Evolutionary conservation across 371 early-diverging fungal genomes (phyloP).

Genomic region (Nosema bombycis): DNA sequence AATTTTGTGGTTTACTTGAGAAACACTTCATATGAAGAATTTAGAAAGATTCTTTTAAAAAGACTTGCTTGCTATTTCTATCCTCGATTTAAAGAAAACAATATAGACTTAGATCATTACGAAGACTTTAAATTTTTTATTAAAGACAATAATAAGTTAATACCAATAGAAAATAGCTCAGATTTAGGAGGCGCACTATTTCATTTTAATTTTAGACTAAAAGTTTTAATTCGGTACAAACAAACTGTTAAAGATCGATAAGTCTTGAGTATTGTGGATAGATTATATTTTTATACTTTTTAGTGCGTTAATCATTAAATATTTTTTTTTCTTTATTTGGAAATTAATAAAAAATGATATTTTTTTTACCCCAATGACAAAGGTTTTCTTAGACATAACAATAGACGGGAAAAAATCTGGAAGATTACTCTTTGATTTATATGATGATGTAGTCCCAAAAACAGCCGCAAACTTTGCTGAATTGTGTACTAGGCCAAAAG

Average conservation of each 20-base stretch:
- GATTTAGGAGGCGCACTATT: slow-evolving; percentile 33
- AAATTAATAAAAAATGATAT: background rate
- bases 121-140: slow-evolving; percentile 40
- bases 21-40: slow-evolving; percentile 20
- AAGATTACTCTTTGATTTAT: background rate
- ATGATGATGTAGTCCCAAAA: slow-evolving; percentile 15
- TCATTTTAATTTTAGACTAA: slow-evolving; percentile 34
- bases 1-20: slow-evolving; percentile 26
- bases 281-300: background rate
- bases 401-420: background rate
- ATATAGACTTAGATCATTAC: slow-evolving; percentile 32
- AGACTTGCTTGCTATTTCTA: slow-evolving; percentile 36
- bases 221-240: slow-evolving; percentile 23
- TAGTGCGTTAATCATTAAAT: too few relatives aligned
- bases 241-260: background rate
- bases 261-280: background rate
- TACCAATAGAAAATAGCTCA: slow-evolving; percentile 36
- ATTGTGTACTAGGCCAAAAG: background rate
- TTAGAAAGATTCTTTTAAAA: slow-evolving; percentile 26
- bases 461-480: slow-evolving; percentile 12
- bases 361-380: slow-evolving; percentile 11
- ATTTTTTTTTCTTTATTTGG: too few relatives aligned
- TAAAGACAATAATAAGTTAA: slow-evolving; percentile 14
- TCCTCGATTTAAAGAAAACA: slow-evolving; percentile 12
- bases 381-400: slow-evolving; percentile 13